Percentiles rank a stretch among this genome's conserved stretches.
Conservation (phyloP, 441 rosid species). For the Mallotus repandus region DNA sequence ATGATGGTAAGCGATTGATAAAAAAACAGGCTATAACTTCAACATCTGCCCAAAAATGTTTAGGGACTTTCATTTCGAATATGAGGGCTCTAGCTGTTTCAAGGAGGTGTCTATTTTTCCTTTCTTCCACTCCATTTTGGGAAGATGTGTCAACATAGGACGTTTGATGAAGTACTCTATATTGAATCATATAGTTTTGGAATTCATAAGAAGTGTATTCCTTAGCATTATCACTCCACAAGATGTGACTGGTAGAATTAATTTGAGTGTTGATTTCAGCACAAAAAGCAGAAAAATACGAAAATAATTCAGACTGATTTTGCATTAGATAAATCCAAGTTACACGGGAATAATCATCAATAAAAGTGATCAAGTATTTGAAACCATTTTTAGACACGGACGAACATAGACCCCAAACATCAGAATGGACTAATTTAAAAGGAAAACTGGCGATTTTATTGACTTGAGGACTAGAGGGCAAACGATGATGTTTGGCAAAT, state of each 20-base stretch:
- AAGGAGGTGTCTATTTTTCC: not conserved
- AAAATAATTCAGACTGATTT: not conserved
- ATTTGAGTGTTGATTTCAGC: not conserved
- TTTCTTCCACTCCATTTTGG: not conserved
- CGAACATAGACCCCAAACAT: not conserved
- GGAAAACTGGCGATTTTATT: too few species aligned
- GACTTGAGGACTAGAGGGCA: not conserved
- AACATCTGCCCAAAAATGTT: too few species aligned
- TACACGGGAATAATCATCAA: too few species aligned
- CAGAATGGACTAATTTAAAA: not conserved
- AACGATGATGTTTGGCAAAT: too few species aligned
- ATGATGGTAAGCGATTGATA: not conserved
- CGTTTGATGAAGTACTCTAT: constrained; percentile 1
- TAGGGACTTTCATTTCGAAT: not conserved
- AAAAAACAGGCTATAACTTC: not conserved
- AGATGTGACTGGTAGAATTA: not conserved
- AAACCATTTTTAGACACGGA: not conserved
- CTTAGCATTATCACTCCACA: not conserved
- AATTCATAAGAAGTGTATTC: not conserved
- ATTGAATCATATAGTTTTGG: not conserved
- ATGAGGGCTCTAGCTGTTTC: too few species aligned
- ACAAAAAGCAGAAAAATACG: too few species aligned
- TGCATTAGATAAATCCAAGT: not conserved
- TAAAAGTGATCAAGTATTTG: too few species aligned
- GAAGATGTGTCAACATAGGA: too few species aligned